These are phyloP conservation scores for Plenodomus lindquistii DNA, from an alignment of 2,329 filamentous ascomycete genomes.

Conservation along the genomic window DNA sequence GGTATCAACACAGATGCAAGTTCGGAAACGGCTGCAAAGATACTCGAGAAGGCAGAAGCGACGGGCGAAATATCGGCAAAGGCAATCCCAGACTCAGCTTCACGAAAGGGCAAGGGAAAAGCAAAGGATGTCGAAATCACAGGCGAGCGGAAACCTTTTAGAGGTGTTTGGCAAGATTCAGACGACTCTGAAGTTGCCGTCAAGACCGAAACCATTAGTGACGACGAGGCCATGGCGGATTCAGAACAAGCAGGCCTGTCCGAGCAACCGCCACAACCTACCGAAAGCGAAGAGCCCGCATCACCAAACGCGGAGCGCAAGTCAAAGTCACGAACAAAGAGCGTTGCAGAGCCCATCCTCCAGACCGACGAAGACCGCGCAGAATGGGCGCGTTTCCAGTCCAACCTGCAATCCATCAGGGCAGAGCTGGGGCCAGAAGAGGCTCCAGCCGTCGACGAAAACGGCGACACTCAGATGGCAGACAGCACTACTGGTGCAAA, in stretches of 20 bases:
- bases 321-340: conserved; percentile 21
- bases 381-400: conserved; percentile 54
- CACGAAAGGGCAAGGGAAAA: conserved; percentile 46
- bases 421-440: conserved; percentile 52
- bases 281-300: conserved; percentile 29
- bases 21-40: conserved; percentile 49
- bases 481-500: conserved; percentile 21
- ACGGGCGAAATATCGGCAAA: conserved; percentile 24
- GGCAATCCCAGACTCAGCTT: conserved; percentile 19
- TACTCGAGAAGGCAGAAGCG: conserved; percentile 42
- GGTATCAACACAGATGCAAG: conserved; percentile 60
- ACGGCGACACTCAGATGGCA: conserved; percentile 49
- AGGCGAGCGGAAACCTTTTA: conserved; percentile 47
- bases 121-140: conserved; percentile 50
- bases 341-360: conserved; percentile 45
- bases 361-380: conserved; percentile 58
- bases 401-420: conserved; percentile 52
- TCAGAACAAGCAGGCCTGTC: conserved; percentile 30
- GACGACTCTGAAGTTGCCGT: conserved; percentile 48
- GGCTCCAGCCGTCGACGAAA: conserved; percentile 36
- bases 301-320: conserved; percentile 43
- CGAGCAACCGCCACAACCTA: conserved; percentile 8
- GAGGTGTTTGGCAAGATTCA: conserved; percentile 51
- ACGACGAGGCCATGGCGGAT: conserved; percentile 45
- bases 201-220: conserved; percentile 60